Base-by-base conservation (phyloP, 805 yeast species). In the Candida lessepsii region DNA sequence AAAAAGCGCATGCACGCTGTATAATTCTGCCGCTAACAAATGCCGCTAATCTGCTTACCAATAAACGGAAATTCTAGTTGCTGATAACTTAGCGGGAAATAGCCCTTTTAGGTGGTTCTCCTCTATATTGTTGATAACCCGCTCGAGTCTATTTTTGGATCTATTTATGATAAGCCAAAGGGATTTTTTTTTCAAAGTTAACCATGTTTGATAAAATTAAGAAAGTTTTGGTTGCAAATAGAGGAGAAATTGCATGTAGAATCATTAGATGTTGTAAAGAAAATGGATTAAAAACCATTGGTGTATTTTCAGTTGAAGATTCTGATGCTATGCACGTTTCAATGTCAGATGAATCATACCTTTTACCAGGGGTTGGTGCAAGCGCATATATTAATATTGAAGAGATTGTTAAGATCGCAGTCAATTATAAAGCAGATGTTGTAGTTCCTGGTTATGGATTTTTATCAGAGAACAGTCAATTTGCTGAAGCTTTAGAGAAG, bases 361-460 rank as follows among this genome's bases (percentile, higher is more conserved):
- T 90, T 21, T 68, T 91, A 48, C 73, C 83, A 48, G 98, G 98
- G 25, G 65, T 70, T 26, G 93, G 97, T 13, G 89, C 96, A 13
- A 91, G 88, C 59, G 89, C 98, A 1, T 91, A 91, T 60, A 75
- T 91, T 52, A 76, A 83, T 53, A 78, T 83, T 47, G 95, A 89
- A 23, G 89, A 91, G 67, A 85, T 91, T 44, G 73, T 91, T 29
- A 71, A 74, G 27, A 96, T 96, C 8, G 96, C 96, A 34, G 85
- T 84, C 57, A 71, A 74, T 37, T 72, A 91, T 0, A 80, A 81
- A 3, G 86, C 96, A 24, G 86, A 91, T 58, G 97, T 96, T 10
- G 88, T 91, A 47, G 85, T 93, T 47, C 99, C 99, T 5, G 99
- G 99, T 44, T 91, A 93, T 59, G 99, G 99, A 3, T 91, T 91